Base-by-base conservation (phyloP, 1,284 basidiomycete genomes). In the Agroathelia rolfsii region DNA sequence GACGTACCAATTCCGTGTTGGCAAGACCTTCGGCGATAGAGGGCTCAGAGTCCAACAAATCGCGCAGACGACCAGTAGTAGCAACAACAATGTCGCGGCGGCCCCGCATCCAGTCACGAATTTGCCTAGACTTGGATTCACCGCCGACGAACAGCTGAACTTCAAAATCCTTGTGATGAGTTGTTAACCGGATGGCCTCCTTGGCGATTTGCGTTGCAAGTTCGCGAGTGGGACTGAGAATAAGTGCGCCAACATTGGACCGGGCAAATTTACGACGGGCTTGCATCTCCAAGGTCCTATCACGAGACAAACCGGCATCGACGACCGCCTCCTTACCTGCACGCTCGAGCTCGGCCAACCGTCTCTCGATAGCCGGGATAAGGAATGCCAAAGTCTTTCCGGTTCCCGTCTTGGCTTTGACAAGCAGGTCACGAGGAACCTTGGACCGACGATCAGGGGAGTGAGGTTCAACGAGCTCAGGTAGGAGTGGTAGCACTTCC, bases 351-450 rank as follows among this genome's bases (percentile, higher is more conserved):
- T 63, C 53, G 28, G 65, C 66, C 6, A 81, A 24, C 8, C 88
- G 77, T 1, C 78, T 66, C 58, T 96, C 89, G 39, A 98, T 76
- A 38, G 89, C 76, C 24, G 95, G 94, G 55, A 98, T 97, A 58
- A 95, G 87, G 69, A 98, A 98, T 21, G 95, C 93, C 14, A 90
- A 94, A 22, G 94, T 98, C 72, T 97, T 90, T 36, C 90, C 90
- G 3, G 89, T 93, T 38, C 84, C 85, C 50, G 87, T 88, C 67
- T 88, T 87, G 32, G 85, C 85, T 48, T 78, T 87, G 45, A 90
- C 93, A 40, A 98, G 83, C 49, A 96, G 66, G 58, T 97, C 93
- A 51, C 87, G 79, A n/a, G 56, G 48, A 32, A 39, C 35, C 8
- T n/a, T n/a, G n/a, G n/a, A n/a, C 5, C 23, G 34, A 27, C 28